These are phyloP conservation scores for Claviceps quebecensis DNA, from an alignment of 2,329 filamentous ascomycete species.

Conservation along the genomic window DNA sequence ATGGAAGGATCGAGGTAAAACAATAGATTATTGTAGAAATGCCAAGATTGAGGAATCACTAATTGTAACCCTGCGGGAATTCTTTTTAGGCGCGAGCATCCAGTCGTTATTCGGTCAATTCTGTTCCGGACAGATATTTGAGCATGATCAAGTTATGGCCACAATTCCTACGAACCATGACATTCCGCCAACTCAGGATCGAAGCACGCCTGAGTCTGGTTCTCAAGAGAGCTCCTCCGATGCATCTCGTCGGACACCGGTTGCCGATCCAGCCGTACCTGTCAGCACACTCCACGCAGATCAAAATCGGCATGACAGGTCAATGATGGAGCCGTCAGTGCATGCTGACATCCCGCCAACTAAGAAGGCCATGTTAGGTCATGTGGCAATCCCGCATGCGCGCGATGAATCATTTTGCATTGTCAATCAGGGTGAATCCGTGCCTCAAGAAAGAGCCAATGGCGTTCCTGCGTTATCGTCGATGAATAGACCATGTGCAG, in stretches of 20 bases:
- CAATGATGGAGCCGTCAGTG: not conserved
- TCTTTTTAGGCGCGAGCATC: slow-evolving; percentile 44
- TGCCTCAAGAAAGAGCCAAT: not conserved
- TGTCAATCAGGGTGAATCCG: not conserved
- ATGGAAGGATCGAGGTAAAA: slow-evolving; percentile 44
- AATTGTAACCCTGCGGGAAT: not conserved
- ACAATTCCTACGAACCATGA: not conserved
- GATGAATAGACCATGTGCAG: not conserved
- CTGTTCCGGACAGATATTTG: slow-evolving; percentile 48
- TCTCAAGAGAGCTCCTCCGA: not conserved
- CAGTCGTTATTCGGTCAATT: slow-evolving; percentile 54
- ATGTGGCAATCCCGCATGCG: not conserved
- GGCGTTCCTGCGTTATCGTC: not conserved
- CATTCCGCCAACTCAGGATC: not conserved
- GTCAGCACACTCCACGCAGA: not conserved
- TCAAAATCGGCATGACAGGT: not conserved
- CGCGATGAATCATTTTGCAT: not conserved
- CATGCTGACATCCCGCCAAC: not conserved
- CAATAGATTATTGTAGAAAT: not conserved
- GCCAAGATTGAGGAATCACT: not conserved
- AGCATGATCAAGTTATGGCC: slow-evolving; percentile 50
- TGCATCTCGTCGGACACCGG: not conserved
- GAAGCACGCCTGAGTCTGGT: not conserved
- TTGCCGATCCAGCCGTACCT: not conserved
- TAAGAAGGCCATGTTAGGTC: not conserved